Evolutionary conservation across 352 stramenopile species (phyloP), one percentile per base, ranked within the genome.

Genomic region (Ophiocytium majus): DNA sequence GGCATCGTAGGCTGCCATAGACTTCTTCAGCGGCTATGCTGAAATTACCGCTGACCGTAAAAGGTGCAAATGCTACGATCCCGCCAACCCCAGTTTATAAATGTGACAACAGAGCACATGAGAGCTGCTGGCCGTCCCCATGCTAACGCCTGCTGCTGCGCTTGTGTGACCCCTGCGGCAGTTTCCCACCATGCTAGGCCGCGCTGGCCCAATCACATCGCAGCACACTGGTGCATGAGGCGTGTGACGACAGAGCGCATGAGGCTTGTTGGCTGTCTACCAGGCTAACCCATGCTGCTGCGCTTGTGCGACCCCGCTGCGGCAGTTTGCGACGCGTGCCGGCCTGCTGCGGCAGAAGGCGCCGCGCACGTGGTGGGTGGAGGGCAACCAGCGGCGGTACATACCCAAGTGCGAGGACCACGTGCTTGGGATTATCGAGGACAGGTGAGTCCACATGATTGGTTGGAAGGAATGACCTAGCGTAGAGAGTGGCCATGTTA

Each of bases 321-420:
- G 5, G 35, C 35, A 78, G 5, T 63, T 88, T 74, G 84, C 84
- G 50, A 88, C 84, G 31, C 64, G 84, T 0, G 85, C 85, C 17
- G 85, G 85, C 19, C 76, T 83, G 81, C 71, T 88, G 81, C 80
- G 85, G 78, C 83, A 88, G 57, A 35, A 50, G n/a, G 75, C 82
- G 36, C 85, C 85, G 23, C 66, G 79, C 82, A 80, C 82, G n/a
- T 88, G 75, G 76, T 88, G 85, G 85, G 81, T 88, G 28, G 85
- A 86, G 57, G 83, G 81, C 81, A 86, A 86, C 82, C 66, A 79
- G 80, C 81, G 82, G 35, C 57, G 85, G 33, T 88, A 88, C 75
- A 33, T 76, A 10, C 81, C 85, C 32, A 63, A 83, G 76, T 34
- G n/a, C 9, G 85, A 88, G 71, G 85, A 88, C 66, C 85, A 86